Evolutionary conservation across 148 eudicot genomes (phyloP), one percentile per base, ranked within the genome.

Genomic region (Amaranthus palmeri): DNA sequence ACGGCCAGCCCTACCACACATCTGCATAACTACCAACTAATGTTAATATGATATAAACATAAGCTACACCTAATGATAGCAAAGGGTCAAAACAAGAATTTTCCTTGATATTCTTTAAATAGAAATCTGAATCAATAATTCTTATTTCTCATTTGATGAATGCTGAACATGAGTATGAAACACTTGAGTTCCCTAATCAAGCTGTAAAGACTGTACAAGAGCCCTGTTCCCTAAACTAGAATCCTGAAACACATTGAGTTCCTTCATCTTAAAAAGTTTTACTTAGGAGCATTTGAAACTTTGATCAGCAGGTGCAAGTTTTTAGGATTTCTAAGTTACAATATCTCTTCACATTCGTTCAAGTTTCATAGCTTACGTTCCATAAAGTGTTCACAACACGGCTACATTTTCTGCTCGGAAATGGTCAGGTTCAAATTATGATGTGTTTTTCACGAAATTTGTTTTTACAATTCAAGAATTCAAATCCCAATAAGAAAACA

Each of bases 1-100:
- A 78, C 99, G 99, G 9, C 99, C 99, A 78, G 99, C 99, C 82
- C 99, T 86, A 65, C 99, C 99, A 77, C 89, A 80, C 99, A 95
- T 95, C 99, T 95, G 85, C 84, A 82, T 13, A 67, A 59, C 14
- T 46, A 59, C 69, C 13, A 10, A 48, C 44, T 51, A 76, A 69
- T 13, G 60, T 54, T 43, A 53, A 59, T 2, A 7, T 61, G 56
- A 44, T 17, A 49, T 8, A 8, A 47, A 8, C 41, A 18, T 25
- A 69, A 15, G 66, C 45, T 45, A 61, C 6, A 43, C 42, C 46
- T 71, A 56, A 5, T 71, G 3, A 76, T 14, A 13, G 47, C 65
- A 53, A 7, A 65, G 13, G 51, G 61, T 45, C 36, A 59, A 58
- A n/a, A 46, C 62, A 46, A 53, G 40, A 53, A 17, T 18, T 49